Conservation (phyloP, 108 stramenopile species). For the Skeletonema menzelii region DNA sequence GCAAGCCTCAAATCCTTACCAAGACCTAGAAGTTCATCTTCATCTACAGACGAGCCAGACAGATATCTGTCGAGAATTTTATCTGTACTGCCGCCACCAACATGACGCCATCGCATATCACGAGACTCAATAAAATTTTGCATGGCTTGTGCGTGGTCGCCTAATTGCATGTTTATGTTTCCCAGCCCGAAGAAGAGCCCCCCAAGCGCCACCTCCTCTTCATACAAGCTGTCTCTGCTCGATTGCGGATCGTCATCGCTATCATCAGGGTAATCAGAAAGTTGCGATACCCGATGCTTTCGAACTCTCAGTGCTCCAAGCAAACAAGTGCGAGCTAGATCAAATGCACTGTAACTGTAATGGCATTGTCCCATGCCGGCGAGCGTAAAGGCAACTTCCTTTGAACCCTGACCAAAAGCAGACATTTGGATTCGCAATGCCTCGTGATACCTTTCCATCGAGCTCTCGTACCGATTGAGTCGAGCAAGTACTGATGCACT, state of each 20-base stretch:
- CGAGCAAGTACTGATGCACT: slow-evolving; percentile 42
- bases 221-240: slow-evolving; percentile 10
- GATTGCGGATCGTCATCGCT: neutral
- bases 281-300: slow-evolving; percentile 27
- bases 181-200: slow-evolving; percentile 37
- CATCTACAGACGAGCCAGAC: slow-evolving; percentile 22
- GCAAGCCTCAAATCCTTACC: slow-evolving; percentile 8
- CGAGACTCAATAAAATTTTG: slow-evolving; percentile 42
- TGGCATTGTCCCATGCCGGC: slow-evolving; percentile 39
- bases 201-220: slow-evolving; percentile 39
- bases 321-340: slow-evolving; percentile 36
- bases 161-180: slow-evolving; percentile 28
- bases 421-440: slow-evolving; percentile 47
- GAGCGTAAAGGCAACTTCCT: slow-evolving; percentile 43
- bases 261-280: neutral
- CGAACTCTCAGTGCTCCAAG: slow-evolving; percentile 36
- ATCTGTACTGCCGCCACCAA: slow-evolving; percentile 35
- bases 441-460: slow-evolving; percentile 52
- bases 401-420: slow-evolving; percentile 23
- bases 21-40: slow-evolving; percentile 40
- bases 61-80: slow-evolving; percentile 37
- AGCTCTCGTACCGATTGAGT: slow-evolving; percentile 31
- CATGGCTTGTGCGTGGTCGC: slow-evolving; percentile 40
- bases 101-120: slow-evolving; percentile 37
- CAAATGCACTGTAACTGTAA: slow-evolving; percentile 25